Evolutionary conservation across 2,329 filamentous ascomycete genomes (phyloP), one percentile per base, ranked within the genome.

Genomic region (Allantophomopsis lycopodina): DNA sequence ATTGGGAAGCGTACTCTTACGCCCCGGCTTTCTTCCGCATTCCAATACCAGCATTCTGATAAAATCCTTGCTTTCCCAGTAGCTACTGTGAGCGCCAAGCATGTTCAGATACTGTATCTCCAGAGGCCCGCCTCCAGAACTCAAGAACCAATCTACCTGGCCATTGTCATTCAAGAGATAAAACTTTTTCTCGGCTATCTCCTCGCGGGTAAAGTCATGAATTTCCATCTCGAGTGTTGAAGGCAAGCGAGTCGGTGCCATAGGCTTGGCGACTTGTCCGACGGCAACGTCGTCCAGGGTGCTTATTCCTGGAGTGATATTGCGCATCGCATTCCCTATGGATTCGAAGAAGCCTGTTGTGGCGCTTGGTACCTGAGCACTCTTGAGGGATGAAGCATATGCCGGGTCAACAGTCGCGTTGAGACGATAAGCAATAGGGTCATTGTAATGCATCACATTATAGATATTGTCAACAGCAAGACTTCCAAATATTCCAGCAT

Each of bases 61-160:
- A 56, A 98, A 88, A 55, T 96, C 91, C 20, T 68, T 73, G 50
- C 83, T 78, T 2, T 76, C 71, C 91, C 91, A 98, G 59, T 98
- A 98, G 55, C 83, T 89, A 41, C 84, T 87, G 59, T 98, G 91
- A 7, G 91, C 91, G 42, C 86, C 84, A 40, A 98, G 63, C 91
- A 98, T 98, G 49, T 94, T 95, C 30, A 96, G 61, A 56, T 98
- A 98, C 60, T 96, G 88, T 17, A 95, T 87, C 59, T 94, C 91
- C 30, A 98, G 65, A 4, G 88, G 81, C 0, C 91, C 91, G 2
- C 84, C 82, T 0, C 86, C 83, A 7, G 85, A 87, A 37, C 77
- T 77, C 37, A 98, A 64, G 51, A 81, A 93, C 60, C 77, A 98
- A 57, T 98, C 91, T 32, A 98, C 79, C 60, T 98, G 91, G 0